Base-by-base conservation (phyloP, 2,329 filamentous ascomycete species). In the Alternaria dauci region DNA sequence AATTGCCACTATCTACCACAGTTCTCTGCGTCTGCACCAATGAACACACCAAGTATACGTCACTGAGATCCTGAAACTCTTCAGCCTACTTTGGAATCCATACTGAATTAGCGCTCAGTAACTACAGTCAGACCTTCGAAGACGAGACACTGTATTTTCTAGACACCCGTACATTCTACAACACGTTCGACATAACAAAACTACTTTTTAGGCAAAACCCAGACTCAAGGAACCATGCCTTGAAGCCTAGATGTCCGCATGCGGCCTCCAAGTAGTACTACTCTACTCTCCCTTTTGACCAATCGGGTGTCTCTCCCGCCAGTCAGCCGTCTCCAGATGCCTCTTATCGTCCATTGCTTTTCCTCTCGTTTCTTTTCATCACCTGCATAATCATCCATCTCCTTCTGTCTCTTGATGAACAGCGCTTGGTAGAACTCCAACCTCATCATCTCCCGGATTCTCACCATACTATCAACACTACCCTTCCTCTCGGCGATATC, bases 341-440 rank as follows among this genome's bases (percentile, higher is more conserved):
- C n/a, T 14, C 32, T 52, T 8, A 55, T 26, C 41, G 23, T 55
- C 34, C 52, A 39, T 4, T 11, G 11, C 14, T 28, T 38, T 30
- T 3, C 7, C 14, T 12, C 14, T 39, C 23, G 28, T n/a, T 28
- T 25, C 41, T 50, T 26, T 23, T 9, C 18, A 4, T 39, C 30
- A 6, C 23, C 2, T 26, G 6, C 12, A 12, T 34, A 20, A 6
- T 9, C 46, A 26, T 55, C 25, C 51, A 54, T 55, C 9, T 47
- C 53, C 44, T 30, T 32, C 41, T 47, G 28, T 26, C 58, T 58
- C n/a, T 53, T 58, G 5, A 50, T 32, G 44, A 65, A 63, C 18
- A 67, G 12, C 7, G 57, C 54, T 7, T 57, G 52, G 11, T 53
- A 64, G 41, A 67, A 61, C 2, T 61, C 48, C 5, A 52, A 25